Conservation (phyloP, 2,329 filamentous ascomycete genomes). For the Phialophora macrospora region DNA sequence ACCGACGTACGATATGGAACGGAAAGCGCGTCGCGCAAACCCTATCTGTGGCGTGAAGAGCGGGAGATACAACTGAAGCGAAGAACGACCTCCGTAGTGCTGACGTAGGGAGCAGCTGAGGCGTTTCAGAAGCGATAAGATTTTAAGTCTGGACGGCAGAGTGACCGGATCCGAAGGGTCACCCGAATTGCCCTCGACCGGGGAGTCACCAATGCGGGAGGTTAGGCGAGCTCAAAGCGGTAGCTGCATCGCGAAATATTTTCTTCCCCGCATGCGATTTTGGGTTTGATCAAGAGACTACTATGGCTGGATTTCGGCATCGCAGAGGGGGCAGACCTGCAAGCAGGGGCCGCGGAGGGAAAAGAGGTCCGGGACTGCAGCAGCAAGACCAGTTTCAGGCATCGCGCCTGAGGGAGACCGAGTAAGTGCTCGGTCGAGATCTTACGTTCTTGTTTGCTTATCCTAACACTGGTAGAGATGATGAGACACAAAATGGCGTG, state of each 20-base stretch:
- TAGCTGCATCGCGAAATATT: neutral
- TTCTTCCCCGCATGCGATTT: slow-evolving; percentile 19
- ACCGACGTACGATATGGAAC: neutral
- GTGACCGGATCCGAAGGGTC: neutral
- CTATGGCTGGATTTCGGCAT: slow-evolving; percentile 25
- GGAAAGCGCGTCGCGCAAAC: neutral
- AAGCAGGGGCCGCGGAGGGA: slow-evolving; percentile 43
- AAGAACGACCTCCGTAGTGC: neutral
- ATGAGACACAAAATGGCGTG: slow-evolving; percentile 11
- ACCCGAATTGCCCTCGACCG: neutral
- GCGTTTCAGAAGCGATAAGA: neutral
- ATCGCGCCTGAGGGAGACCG: slow-evolving; percentile 48
- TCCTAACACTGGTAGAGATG: slow-evolving; percentile 30
- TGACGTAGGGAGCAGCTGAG: neutral
- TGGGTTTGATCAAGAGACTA: neutral
- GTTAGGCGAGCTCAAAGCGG: neutral
- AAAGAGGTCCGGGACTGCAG: slow-evolving; percentile 35
- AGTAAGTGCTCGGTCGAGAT: slow-evolving; percentile 41
- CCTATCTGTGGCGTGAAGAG: neutral
- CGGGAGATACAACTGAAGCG: neutral
- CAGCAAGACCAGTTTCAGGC: slow-evolving; percentile 45
- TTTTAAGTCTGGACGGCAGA: neutral
- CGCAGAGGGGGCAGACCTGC: slow-evolving; percentile 40
- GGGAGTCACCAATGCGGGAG: neutral
- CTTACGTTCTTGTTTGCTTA: neutral